Conservation (phyloP, 495 filamentous ascomycete species). For the Neurospora sp. region DNA sequence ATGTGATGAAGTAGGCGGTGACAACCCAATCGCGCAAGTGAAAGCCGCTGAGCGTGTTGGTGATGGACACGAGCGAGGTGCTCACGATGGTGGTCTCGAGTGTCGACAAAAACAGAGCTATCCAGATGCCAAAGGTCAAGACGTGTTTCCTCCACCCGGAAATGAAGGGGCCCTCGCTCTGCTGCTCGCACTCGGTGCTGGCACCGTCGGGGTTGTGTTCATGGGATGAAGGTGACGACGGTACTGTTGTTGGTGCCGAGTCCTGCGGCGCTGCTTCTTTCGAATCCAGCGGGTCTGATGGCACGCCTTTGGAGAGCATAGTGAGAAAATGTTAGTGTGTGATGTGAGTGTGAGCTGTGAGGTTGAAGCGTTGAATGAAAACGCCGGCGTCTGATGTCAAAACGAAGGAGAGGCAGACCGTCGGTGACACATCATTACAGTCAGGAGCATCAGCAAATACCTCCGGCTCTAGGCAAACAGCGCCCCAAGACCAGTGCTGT, state of each 20-base stretch:
- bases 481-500: background rate
- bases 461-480: background rate
- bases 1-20: constrained; percentile 46
- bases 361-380: background rate
- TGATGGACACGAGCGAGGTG: constrained; percentile 48
- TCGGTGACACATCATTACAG: background rate
- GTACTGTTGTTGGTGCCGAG: background rate
- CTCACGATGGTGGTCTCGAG: constrained; percentile 49
- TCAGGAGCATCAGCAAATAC: background rate
- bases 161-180: background rate
- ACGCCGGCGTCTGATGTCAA: background rate
- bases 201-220: background rate
- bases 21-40: constrained; percentile 44
- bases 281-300: background rate
- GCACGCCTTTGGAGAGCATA: background rate
- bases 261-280: background rate
- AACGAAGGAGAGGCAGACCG: background rate
- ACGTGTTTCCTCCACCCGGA: background rate
- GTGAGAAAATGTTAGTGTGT: background rate
- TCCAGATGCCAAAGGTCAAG: background rate
- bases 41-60: constrained; percentile 41
- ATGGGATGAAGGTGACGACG: background rate
- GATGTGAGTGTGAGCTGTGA: background rate
- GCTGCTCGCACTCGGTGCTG: background rate
- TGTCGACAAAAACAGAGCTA: constrained; percentile 21